Evolutionary conservation across 257 asterid genomes (phyloP).

Genomic region (Scutellaria baicalensis): DNA sequence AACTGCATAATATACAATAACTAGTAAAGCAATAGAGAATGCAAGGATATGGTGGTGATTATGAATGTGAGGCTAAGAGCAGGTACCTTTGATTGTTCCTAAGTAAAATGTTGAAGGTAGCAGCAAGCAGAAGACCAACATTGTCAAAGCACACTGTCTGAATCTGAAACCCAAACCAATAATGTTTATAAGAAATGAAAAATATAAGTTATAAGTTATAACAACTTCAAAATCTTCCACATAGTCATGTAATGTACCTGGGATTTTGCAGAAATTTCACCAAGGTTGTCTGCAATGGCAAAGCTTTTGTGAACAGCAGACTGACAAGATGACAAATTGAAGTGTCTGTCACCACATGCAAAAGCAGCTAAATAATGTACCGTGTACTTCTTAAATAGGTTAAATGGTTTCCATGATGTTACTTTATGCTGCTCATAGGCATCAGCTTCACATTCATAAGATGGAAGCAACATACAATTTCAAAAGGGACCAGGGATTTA

Average conservation of each 20-base stretch:
- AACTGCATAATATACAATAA: not conserved
- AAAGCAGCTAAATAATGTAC: not conserved
- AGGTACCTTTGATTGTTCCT: slow-evolving; percentile 66
- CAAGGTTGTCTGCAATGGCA: slow-evolving; percentile 82
- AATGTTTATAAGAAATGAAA: slow-evolving; percentile 8
- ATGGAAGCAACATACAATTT: not conserved
- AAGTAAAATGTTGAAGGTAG: slow-evolving; percentile 52
- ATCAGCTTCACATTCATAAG: not conserved
- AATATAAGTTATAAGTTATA: not conserved
- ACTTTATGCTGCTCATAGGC: not conserved
- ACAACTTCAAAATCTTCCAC: not conserved
- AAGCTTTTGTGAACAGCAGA: slow-evolving; percentile 95
- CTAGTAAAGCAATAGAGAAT: not conserved
- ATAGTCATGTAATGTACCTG: slow-evolving; percentile 42
- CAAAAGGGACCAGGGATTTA: not conserved
- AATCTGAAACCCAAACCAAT: slow-evolving; percentile 49
- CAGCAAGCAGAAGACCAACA: slow-evolving; percentile 88
- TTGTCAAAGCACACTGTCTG: slow-evolving; percentile 97
- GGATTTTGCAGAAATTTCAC: slow-evolving; percentile 90
- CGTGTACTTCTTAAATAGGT: not conserved
- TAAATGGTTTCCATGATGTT: not conserved
- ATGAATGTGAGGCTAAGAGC: not conserved
- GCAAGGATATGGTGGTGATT: not conserved
- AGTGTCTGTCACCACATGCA: slow-evolving; percentile 8
- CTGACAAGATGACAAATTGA: slow-evolving; percentile 33